Conservation (phyloP, 2,329 filamentous ascomycete species). For the Cadophora sp. region DNA sequence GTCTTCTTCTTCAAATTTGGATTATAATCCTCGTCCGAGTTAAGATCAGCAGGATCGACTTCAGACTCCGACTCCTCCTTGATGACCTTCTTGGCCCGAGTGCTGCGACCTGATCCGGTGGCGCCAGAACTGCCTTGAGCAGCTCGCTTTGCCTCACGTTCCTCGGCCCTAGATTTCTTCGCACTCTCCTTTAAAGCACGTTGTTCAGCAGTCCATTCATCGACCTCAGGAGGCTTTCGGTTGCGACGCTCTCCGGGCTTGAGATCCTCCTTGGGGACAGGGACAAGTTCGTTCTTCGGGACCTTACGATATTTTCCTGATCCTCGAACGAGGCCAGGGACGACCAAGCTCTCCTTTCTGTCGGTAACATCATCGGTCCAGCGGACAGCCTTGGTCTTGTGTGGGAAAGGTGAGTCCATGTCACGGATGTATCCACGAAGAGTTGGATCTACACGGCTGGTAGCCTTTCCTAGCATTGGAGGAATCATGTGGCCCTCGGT, state of each 20-base stretch:
- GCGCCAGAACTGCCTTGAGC: background rate
- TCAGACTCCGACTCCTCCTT: slow-evolving; percentile 16
- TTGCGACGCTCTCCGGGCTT: background rate
- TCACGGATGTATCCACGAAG: slow-evolving; percentile 40
- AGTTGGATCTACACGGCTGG: slow-evolving; percentile 11
- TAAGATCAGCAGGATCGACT: slow-evolving; percentile 9
- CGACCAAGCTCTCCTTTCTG: slow-evolving; percentile 30
- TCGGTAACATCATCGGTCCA: slow-evolving; percentile 37
- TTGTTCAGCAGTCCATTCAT: background rate
- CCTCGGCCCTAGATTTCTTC: background rate
- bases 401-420: background rate
- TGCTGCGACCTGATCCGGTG: background rate
- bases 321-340: slow-evolving; percentile 35
- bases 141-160: background rate
- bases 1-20: slow-evolving; percentile 19
- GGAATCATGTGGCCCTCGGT: slow-evolving; percentile 43
- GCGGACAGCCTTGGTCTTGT: slow-evolving; percentile 22
- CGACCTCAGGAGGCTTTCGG: slow-evolving; percentile 5
- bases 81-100: slow-evolving; percentile 1
- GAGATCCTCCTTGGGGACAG: background rate
- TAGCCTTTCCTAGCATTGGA: slow-evolving; percentile 36
- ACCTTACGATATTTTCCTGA: slow-evolving; percentile 38
- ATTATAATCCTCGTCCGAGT: slow-evolving; percentile 19
- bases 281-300: slow-evolving; percentile 9
- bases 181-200: background rate